Conservation (phyloP, 495 filamentous ascomycete genomes). For the Aspergillus indologenus region DNA sequence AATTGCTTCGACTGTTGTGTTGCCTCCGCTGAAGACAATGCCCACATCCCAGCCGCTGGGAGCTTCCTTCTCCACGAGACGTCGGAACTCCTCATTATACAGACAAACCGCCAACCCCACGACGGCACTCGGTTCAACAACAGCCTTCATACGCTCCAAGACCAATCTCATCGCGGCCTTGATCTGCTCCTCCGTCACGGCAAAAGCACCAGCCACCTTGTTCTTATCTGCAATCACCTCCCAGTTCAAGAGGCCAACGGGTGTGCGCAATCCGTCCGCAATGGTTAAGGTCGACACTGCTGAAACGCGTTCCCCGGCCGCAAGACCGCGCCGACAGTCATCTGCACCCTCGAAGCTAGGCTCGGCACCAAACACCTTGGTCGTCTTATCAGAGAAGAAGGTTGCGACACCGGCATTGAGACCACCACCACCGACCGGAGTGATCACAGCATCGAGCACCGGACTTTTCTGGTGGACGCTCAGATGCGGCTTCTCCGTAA, state of each 20-base stretch:
- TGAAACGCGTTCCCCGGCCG: conserved; percentile 56
- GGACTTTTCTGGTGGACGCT: conserved; percentile 16
- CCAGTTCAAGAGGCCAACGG: conserved; percentile 78
- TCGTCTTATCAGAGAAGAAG: conserved; percentile 63
- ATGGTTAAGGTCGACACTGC: conserved; percentile 75
- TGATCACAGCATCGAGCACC: conserved; percentile 72
- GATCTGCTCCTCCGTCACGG: conserved; percentile 82
- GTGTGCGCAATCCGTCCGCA: conserved; percentile 86
- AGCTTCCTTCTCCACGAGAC: conserved; percentile 63
- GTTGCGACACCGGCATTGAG: conserved; percentile 81
- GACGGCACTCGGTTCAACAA: conserved; percentile 86
- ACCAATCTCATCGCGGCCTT: conserved; percentile 71
- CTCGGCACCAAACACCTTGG: conserved; percentile 84
- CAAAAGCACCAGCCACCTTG: conserved; percentile 72
- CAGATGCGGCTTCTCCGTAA: conserved; percentile 28
- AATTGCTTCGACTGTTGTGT: conserved; percentile 80
- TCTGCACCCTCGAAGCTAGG: conserved; percentile 82
- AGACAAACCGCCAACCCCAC: conserved; percentile 81
- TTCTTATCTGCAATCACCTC: conserved; percentile 67
- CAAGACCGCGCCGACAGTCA: conserved; percentile 70
- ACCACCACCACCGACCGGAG: conserved; percentile 86
- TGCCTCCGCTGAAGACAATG: conserved; percentile 84
- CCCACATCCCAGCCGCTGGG: conserved; percentile 85
- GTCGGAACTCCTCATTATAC: conserved; percentile 80
- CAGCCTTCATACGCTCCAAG: conserved; percentile 85